Evolutionary conservation across 1,284 basidiomycete species (phyloP), one percentile per base, ranked within the genome.

Genomic region (Athelia sp.): DNA sequence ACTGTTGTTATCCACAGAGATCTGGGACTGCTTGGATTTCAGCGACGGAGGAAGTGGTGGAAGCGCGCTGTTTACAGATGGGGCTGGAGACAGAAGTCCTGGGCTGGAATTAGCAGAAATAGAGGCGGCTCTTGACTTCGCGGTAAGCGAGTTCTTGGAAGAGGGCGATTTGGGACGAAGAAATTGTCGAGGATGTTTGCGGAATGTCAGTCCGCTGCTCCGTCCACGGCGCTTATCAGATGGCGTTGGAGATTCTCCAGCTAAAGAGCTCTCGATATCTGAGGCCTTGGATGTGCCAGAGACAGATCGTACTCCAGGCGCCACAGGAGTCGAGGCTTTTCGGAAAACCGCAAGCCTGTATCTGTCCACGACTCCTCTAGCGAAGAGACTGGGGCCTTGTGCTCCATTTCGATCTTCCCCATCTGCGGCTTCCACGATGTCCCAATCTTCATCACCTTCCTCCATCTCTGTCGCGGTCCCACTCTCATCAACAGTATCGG

Each of bases 371-470:
- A 90, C 87, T 14, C 90, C 89, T 26, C 88, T 81, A 34, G 90
- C 87, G 61, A 92, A 92, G 44, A 91, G 70, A 62, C 84, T 91
- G 29, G 80, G 81, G 4, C 80, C 86, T 60, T 82, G 82, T 32
- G 81, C 70, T 10, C 88, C 89, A 56, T 92, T 91, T 50, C 80
- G 74, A 53, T 92, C 89, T 61, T 90, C 87, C 17, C 81, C 81
- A 56, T 86, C 86, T 14, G 70, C 81, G 51, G 79, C 79, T 58
- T 92, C 90, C 50, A 93, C 77, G 53, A 93, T 81, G 74, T 92
- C 90, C 90, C 90, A 93, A 53, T 92, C 90, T 46, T 89, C 87
- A 48, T 89, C 87, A 47, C 84, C 83, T 38, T 87, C 83, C 45
- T 81, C 81, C 42, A 78, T 73, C 57, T 78, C 76, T 35, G 76